These are phyloP conservation scores for Didymella keratinophila DNA, from an alignment of 2,329 filamentous ascomycete species.

Conservation along the genomic window DNA sequence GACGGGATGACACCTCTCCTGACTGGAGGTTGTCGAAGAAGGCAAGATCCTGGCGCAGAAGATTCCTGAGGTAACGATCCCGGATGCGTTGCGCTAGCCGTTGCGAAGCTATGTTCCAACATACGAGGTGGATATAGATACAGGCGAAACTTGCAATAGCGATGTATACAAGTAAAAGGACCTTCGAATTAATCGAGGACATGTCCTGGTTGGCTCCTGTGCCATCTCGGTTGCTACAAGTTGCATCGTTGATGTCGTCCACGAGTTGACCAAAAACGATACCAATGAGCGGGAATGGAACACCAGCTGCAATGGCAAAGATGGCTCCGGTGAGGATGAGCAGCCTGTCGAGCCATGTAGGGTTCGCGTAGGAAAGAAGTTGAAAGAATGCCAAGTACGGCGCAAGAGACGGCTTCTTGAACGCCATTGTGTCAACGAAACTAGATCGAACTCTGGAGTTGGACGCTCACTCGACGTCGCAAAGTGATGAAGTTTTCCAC, in stretches of 20 bases:
- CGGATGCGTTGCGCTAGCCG: slow-evolving; percentile 69
- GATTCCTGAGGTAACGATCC: slow-evolving; percentile 65
- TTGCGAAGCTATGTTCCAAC: slow-evolving; percentile 70
- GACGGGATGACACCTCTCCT: slow-evolving; percentile 68
- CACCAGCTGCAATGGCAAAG: slow-evolving; percentile 64
- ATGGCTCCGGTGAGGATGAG: slow-evolving; percentile 50
- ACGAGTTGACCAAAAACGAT: slow-evolving; percentile 71
- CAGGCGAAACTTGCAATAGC: slow-evolving; percentile 68
- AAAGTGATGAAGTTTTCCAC: slow-evolving; percentile 33
- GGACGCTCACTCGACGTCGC: slow-evolving; percentile 24
- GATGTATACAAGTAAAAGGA: slow-evolving; percentile 69
- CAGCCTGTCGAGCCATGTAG: slow-evolving; percentile 50
- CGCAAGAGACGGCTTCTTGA: slow-evolving; percentile 38
- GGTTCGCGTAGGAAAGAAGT: slow-evolving; percentile 48
- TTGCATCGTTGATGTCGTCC: slow-evolving; percentile 66
- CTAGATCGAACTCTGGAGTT: slow-evolving; percentile 22
- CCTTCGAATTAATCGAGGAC: slow-evolving; percentile 64
- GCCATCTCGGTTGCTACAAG: slow-evolving; percentile 54
- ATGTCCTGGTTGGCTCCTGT: slow-evolving; percentile 30
- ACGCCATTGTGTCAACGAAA: slow-evolving; percentile 34
- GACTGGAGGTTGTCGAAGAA: slow-evolving; percentile 70
- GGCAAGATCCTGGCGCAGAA: slow-evolving; percentile 68
- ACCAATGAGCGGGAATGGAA: slow-evolving; percentile 69
- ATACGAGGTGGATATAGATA: slow-evolving; percentile 70
- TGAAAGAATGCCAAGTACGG: slow-evolving; percentile 44